These are phyloP conservation scores for Aschersonia sp. DNA, from an alignment of 2,329 filamentous ascomycete species.

Conservation along the genomic window DNA sequence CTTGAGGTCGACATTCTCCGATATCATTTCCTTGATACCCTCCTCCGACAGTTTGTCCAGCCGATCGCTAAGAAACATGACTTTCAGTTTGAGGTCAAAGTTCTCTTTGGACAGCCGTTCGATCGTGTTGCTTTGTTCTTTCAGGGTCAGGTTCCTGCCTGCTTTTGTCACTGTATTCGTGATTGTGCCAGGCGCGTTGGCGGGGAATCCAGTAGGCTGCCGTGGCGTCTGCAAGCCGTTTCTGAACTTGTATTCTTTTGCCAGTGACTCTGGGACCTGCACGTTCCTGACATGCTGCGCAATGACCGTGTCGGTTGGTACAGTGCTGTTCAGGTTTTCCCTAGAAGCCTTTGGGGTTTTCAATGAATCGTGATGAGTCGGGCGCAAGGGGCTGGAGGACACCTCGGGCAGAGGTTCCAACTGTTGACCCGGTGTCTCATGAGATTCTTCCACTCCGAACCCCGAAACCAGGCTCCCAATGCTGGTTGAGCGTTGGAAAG, in stretches of 20 bases:
- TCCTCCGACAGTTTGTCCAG: constrained; percentile 90
- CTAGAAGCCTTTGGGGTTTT: constrained; percentile 55
- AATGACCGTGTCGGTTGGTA: constrained; percentile 78
- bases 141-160: constrained; percentile 69
- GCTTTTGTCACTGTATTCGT: constrained; percentile 30
- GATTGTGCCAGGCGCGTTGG: constrained; percentile 20
- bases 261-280: constrained; percentile 78
- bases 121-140: constrained; percentile 95
- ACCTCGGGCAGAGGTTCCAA: constrained; percentile 35
- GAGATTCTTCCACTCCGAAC: constrained; percentile 42
- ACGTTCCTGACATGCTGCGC: constrained; percentile 81
- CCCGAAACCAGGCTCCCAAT: constrained; percentile 75
- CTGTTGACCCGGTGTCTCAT: constrained; percentile 28
- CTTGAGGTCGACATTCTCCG: constrained; percentile 90
- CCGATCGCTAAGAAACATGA: constrained; percentile 91
- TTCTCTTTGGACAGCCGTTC: constrained; percentile 96
- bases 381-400: constrained; percentile 23
- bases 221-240: constrained; percentile 47
- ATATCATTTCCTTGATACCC: constrained; percentile 94
- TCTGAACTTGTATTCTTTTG: constrained; percentile 71
- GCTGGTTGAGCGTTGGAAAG: constrained; percentile 64
- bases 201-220: constrained; percentile 28
- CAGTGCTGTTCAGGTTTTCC: constrained; percentile 32
- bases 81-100: constrained; percentile 92
- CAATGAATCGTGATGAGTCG: constrained; percentile 31